These are phyloP conservation scores for Staphylotrichum tortipilum DNA, from an alignment of 495 filamentous ascomycete genomes.

Conservation along the genomic window DNA sequence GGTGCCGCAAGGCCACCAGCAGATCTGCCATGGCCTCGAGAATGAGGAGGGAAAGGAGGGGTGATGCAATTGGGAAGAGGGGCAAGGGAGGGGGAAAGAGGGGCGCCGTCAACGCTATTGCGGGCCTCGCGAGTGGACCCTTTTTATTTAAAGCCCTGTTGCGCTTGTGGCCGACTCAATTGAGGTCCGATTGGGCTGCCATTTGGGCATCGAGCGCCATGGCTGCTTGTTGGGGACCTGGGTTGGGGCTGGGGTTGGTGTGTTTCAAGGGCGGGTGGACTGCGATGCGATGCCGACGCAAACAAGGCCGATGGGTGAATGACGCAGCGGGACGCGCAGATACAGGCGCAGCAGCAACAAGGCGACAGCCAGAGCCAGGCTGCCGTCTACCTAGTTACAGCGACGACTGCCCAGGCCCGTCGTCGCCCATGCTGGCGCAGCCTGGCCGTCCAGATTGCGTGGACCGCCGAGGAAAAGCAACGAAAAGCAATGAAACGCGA, in stretches of 20 bases:
- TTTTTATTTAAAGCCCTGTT: background rate
- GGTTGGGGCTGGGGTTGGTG: too few species aligned
- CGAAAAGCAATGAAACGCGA: slow-evolving; percentile 15
- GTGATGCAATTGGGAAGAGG: background rate
- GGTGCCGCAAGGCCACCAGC: background rate
- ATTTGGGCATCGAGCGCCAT: slow-evolving; percentile 26
- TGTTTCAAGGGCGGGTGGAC: background rate
- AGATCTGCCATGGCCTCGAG: background rate
- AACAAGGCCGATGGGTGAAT: too few species aligned
- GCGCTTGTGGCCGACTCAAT: slow-evolving; percentile 9
- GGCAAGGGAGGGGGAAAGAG: background rate
- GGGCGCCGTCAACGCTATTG: background rate
- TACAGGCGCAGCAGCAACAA: too few species aligned
- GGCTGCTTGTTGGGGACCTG: background rate
- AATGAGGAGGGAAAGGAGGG: slow-evolving; percentile 6
- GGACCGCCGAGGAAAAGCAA: slow-evolving; percentile 10
- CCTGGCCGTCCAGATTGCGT: slow-evolving; percentile 2
- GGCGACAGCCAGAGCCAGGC: too few species aligned
- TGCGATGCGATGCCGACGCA: too few species aligned
- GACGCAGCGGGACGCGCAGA: too few species aligned
- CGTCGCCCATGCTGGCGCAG: too few species aligned
- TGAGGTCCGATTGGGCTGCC: slow-evolving; percentile 25
- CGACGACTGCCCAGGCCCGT: too few species aligned
- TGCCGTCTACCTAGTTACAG: too few species aligned
- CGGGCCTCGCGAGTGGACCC: slow-evolving; percentile 2